Evolutionary conservation across 768 basidiomycete species (phyloP).

Genomic region (Leccinum arenicola): DNA sequence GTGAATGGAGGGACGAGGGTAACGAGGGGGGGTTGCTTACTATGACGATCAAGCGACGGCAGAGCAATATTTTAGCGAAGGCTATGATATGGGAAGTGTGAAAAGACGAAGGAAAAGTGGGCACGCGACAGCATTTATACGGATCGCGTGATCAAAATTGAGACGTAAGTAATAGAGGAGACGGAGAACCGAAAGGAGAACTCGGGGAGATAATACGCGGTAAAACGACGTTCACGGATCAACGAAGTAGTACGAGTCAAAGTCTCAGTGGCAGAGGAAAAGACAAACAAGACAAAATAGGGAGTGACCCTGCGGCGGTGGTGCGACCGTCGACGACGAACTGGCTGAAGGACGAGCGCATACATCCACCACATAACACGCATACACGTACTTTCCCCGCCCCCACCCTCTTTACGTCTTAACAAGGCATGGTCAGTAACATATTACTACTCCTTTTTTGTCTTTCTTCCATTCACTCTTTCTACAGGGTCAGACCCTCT

Average conservation of each 20-base stretch:
- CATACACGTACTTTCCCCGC: slow-evolving; percentile 2
- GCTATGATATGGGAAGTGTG: not conserved
- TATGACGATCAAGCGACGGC: not conserved
- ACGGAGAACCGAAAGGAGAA: slow-evolving; percentile 2
- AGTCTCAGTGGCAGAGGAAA: slow-evolving; percentile 5
- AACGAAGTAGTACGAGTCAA: not conserved
- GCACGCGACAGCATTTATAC: slow-evolving; percentile 31
- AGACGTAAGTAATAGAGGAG: slow-evolving; percentile 7
- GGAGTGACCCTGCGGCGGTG: slow-evolving; percentile 8
- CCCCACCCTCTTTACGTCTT: slow-evolving; percentile 26
- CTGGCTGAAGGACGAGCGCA: slow-evolving; percentile 4
- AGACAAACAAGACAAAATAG: slow-evolving; percentile 36
- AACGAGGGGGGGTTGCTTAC: not conserved
- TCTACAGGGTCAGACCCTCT: slow-evolving; percentile 80
- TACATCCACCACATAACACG: slow-evolving; percentile 4
- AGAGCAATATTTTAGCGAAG: not conserved
- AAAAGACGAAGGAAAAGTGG: not conserved
- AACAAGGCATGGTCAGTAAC: slow-evolving; percentile 28
- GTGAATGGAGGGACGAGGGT: not conserved
- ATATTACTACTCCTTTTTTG: slow-evolving; percentile 1
- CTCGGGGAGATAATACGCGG: slow-evolving; percentile 16
- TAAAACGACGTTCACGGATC: not conserved
- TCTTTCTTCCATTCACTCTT: slow-evolving; percentile 7
- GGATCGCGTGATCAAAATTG: slow-evolving; percentile 2
- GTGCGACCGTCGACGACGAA: slow-evolving; percentile 9